Percentiles rank a stretch among this genome's conserved stretches.
phyloP scores from a whole-genome alignment of 495 filamentous ascomycete genomes.

The Penicillium longicatenatum region DNA sequence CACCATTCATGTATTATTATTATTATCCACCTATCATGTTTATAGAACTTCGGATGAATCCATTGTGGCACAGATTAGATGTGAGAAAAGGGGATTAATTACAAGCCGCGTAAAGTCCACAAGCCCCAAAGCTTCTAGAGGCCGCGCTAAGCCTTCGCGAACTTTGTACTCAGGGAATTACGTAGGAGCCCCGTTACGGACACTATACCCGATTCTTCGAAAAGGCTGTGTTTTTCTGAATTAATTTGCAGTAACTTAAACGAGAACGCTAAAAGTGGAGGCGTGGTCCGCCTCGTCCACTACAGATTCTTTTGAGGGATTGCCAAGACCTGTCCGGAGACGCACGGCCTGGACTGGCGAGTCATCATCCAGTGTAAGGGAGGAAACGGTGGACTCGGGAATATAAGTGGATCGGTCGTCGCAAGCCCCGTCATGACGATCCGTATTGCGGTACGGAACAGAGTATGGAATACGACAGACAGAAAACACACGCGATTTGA shows the following conservation, averaged over 20 bases:
- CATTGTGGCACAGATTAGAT: neutral
- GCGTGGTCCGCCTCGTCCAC: neutral
- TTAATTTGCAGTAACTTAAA: neutral
- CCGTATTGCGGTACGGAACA: neutral
- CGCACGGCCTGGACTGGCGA: constrained; percentile 4
- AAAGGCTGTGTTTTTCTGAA: neutral
- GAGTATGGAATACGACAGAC: neutral
- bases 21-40: neutral
- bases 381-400: constrained; percentile 18
- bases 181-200: constrained; percentile 2
- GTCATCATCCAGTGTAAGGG: neutral
- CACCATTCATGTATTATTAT: neutral
- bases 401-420: constrained; percentile 28
- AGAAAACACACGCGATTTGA: no score
- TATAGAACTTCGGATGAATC: no score
- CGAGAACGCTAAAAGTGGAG: neutral
- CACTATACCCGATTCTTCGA: neutral
- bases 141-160: constrained; percentile 1
- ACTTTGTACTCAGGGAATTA: neutral
- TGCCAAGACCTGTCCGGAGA: constrained; percentile 4
- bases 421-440: constrained; percentile 15
- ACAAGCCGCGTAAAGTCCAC: neutral
- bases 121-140: constrained; percentile 1
- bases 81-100: neutral
- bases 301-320: neutral